Percentiles rank a stretch among this genome's conserved stretches.
Conservation (phyloP, 2,329 filamentous ascomycete genomes). For the Fusarium oxysporum region DNA sequence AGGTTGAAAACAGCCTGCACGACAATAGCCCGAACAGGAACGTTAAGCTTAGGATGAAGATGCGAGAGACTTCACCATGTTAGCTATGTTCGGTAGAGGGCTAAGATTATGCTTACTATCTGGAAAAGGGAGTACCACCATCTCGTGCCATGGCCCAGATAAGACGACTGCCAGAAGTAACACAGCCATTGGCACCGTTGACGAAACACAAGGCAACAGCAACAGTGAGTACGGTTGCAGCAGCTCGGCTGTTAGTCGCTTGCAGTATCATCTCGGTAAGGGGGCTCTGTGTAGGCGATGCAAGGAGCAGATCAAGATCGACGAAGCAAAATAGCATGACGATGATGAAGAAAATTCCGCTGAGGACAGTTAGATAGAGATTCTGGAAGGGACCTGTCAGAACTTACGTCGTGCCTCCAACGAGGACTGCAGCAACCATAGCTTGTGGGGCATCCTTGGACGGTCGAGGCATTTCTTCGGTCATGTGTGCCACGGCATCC, state of each 20-base stretch:
- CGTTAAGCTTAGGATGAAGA: slow-evolving; percentile 53
- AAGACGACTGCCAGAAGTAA: slow-evolving; percentile 58
- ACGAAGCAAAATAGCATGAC: slow-evolving; percentile 58
- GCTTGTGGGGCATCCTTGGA: slow-evolving; percentile 55
- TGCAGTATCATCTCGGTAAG: slow-evolving; percentile 59
- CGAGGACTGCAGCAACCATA: slow-evolving; percentile 53
- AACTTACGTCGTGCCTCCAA: slow-evolving; percentile 56
- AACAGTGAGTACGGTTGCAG: slow-evolving; percentile 55
- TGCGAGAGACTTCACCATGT: slow-evolving; percentile 45
- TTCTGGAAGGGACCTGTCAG: background rate
- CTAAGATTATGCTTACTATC: slow-evolving; percentile 21
- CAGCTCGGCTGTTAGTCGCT: slow-evolving; percentile 53
- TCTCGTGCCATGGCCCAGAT: slow-evolving; percentile 61
- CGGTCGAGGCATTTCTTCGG: slow-evolving; percentile 59
- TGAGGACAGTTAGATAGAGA: slow-evolving; percentile 9
- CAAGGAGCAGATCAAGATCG: slow-evolving; percentile 51
- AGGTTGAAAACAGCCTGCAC: slow-evolving; percentile 57
- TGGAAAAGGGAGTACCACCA: slow-evolving; percentile 51
- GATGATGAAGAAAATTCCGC: slow-evolving; percentile 53
- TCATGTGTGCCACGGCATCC: slow-evolving; percentile 59
- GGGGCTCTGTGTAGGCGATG: slow-evolving; percentile 56
- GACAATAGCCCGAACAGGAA: slow-evolving; percentile 56
- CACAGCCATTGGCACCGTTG: slow-evolving; percentile 57
- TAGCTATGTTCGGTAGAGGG: background rate
- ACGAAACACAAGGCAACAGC: slow-evolving; percentile 58